Conservation (phyloP, 768 basidiomycete species). For the Auriscalpium orientale region DNA sequence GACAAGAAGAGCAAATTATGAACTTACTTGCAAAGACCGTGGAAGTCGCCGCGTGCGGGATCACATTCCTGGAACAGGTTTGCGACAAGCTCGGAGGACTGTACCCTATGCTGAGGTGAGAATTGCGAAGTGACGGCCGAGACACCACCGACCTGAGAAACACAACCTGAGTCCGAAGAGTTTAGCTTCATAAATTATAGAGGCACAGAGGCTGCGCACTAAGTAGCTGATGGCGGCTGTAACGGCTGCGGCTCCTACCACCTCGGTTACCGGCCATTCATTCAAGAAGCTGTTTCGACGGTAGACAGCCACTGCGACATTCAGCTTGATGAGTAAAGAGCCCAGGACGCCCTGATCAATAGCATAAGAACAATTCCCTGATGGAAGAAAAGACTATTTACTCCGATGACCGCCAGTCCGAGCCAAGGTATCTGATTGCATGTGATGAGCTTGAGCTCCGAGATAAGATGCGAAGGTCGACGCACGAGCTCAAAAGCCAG, state of each 20-base stretch:
- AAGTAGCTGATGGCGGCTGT: constrained; percentile 69
- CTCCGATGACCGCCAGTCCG: constrained; percentile 53
- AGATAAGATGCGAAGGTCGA: not conserved
- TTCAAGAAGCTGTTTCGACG: constrained; percentile 46
- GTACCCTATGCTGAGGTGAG: constrained; percentile 37
- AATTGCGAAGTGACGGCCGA: not conserved
- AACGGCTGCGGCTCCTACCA: constrained; percentile 50
- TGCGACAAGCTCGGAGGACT: constrained; percentile 74
- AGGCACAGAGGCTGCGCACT: constrained; percentile 27
- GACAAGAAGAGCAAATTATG: not conserved
- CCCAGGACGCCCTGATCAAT: constrained; percentile 53
- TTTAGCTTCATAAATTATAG: not conserved
- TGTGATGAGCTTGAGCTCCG: not conserved
- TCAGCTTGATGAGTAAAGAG: constrained; percentile 56
- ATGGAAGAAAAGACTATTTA: constrained; percentile 21
- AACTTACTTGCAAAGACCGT: constrained; percentile 75
- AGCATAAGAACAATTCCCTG: not conserved
- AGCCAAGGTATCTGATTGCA: constrained; percentile 62
- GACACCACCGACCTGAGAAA: constrained; percentile 43
- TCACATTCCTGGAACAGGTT: constrained; percentile 83
- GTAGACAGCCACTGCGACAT: constrained; percentile 56
- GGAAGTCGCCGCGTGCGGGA: constrained; percentile 54
- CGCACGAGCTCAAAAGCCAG: constrained; percentile 64
- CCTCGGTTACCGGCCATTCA: constrained; percentile 61
- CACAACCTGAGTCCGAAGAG: constrained; percentile 40